Evolutionary conservation across 345 rosid species (phyloP).

Genomic region (Stellera chamaejasme): DNA sequence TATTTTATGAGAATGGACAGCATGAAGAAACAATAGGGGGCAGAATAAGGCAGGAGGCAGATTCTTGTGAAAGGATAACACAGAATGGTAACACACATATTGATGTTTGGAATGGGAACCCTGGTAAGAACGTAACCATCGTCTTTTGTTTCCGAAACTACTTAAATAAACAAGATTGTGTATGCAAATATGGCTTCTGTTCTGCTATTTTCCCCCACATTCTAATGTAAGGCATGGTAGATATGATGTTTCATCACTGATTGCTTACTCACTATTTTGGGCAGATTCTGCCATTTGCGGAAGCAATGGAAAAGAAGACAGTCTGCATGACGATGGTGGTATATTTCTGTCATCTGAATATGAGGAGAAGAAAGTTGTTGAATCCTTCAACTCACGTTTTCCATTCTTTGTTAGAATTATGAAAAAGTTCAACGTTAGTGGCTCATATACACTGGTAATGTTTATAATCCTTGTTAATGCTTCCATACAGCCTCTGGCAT

Average conservation of each 20-base stretch:
- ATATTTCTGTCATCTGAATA: conserved; percentile 25
- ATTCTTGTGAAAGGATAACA: conserved; percentile 10
- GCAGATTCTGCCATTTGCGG: conserved; percentile 13
- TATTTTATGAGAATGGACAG: background rate
- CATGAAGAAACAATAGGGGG: background rate
- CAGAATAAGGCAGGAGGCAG: conserved; percentile 1
- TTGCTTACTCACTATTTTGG: conserved; percentile 10
- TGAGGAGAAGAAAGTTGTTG: conserved; percentile 49
- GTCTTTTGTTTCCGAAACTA: no score
- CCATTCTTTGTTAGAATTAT: conserved; percentile 58
- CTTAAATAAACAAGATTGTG: no score
- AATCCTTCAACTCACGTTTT: conserved; percentile 37
- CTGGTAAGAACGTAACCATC: conserved; percentile 18
- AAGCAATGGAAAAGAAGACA: conserved; percentile 17
- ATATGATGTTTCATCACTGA: no score
- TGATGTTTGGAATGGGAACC: conserved; percentile 13
- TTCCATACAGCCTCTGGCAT: no score
- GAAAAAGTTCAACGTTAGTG: conserved; percentile 55
- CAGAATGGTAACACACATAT: no score
- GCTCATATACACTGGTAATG: conserved; percentile 53
- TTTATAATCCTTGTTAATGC: no score
- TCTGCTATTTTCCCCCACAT: no score
- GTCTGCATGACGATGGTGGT: conserved; percentile 19
- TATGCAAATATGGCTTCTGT: no score
- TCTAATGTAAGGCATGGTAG: no score